A percentile compares a stretch with the other conserved stretches of the same genome.
Evolutionary conservation across 306 rosid species (phyloP).

Genomic region (Fragaria vesca): DNA sequence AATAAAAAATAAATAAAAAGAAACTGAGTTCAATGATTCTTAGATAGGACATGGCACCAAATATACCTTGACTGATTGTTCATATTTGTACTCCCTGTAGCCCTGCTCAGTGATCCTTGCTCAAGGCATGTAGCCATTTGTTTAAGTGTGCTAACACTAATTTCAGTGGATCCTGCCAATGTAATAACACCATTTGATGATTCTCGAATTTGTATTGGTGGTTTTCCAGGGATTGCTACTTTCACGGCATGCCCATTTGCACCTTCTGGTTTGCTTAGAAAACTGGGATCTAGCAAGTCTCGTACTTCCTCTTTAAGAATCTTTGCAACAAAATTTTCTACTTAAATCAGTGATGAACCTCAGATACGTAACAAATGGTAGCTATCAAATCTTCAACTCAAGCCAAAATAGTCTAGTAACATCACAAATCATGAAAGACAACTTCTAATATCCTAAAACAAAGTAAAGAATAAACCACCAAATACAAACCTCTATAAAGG

Average conservation of each 20-base stretch:
- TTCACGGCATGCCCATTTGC: constrained; percentile 81
- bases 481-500: constrained; percentile 87
- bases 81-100: constrained; percentile 99
- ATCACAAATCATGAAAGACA: background rate
- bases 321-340: constrained; percentile 43
- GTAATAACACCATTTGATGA: constrained; percentile 97
- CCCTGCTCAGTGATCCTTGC: constrained; percentile 93
- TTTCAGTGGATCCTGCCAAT: constrained; percentile 95
- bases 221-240: constrained; percentile 69
- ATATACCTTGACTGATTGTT: constrained; percentile 94
- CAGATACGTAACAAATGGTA: constrained; percentile 9
- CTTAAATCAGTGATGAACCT: constrained; percentile 34
- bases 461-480: background rate
- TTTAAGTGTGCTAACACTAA: constrained; percentile 71
- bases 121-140: constrained; percentile 98
- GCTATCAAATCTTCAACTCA: background rate
- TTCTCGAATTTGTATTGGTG: constrained; percentile 99
- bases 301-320: constrained; percentile 97
- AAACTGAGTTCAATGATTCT: background rate
- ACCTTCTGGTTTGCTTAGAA: constrained; percentile 72
- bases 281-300: constrained; percentile 86
- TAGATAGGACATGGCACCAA: background rate
- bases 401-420: too few species aligned
- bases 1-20: too few species aligned
- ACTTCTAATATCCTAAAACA: background rate